A percentile compares a stretch with the other conserved stretches of the same genome.
phyloP scores from a whole-genome alignment of 2,329 filamentous ascomycete species.

The Aspergillus sp. region DNA sequence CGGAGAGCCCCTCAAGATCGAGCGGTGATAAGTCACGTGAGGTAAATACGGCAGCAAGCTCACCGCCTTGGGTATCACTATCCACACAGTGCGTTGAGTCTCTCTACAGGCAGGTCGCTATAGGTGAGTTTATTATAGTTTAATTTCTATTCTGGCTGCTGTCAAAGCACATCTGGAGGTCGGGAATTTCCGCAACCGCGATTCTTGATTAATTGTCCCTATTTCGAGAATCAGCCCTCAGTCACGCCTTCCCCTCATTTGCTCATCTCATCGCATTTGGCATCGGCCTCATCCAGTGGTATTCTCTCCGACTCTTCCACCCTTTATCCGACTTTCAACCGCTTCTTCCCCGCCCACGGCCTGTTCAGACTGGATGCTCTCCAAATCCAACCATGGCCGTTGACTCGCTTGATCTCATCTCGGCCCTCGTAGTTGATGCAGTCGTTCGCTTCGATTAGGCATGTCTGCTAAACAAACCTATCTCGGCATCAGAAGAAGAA shows the following conservation, averaged over 20 bases:
- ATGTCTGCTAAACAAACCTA: conserved; percentile 7
- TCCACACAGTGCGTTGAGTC: background rate
- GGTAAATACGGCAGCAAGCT: background rate
- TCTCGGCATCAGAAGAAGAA: conserved; percentile 9
- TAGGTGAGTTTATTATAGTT: background rate
- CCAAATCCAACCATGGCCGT: conserved; percentile 11
- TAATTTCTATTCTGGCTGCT: background rate
- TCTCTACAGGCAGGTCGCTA: background rate
- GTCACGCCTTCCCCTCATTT: conserved; percentile 4
- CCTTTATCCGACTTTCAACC: background rate
- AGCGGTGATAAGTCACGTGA: background rate
- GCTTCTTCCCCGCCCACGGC: background rate
- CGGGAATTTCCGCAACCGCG: background rate
- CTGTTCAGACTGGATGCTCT: conserved; percentile 2
- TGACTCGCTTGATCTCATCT: conserved; percentile 11
- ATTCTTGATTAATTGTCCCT: background rate
- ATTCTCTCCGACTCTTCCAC: background rate
- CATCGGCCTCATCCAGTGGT: background rate
- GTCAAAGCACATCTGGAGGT: background rate
- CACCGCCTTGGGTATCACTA: background rate
- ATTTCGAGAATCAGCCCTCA: conserved; percentile 4
- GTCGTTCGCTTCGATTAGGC: conserved; percentile 11
- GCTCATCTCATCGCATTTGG: conserved; percentile 1
- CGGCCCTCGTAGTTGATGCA: conserved; percentile 12
- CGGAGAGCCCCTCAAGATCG: conserved; percentile 4